Base-by-base conservation (phyloP, 139 green algal species). In the Spirogloea muscicola region DNA sequence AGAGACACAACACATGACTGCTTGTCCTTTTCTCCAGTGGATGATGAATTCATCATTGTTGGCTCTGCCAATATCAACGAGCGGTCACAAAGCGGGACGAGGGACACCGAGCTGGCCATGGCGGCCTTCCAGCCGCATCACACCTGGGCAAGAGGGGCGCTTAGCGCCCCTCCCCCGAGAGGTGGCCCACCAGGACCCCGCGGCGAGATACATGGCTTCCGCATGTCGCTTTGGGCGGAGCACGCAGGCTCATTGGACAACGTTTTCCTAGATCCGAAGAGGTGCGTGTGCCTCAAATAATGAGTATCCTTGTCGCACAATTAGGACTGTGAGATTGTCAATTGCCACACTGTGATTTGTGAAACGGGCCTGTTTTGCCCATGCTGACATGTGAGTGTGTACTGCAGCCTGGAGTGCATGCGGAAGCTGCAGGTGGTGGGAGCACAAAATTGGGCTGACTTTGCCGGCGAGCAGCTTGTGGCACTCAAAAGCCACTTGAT, bases 51-150 rank as follows among this genome's bases (percentile, higher is more conserved):
- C 25, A 52, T 85, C 18, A 81, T 90, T 43, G 57, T 90, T 27
- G 87, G 87, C 13, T 82, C 58, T 2, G 86, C 86, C 46, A 90
- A 91, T 36, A 80, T 82, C 44, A 91, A 90, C 64, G 62, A 79
- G 63, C 59, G 71, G 0, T 79, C 68, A 25, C 37, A 60, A 48
- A 68, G 66, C 13, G 87, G 85, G 49, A 66, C 49, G 2, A 66
- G 87, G 1, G 85, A 91, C 81, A 89, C 80, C 9, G 86, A 90
- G 80, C 74, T 89, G 2, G 74, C 72, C 27, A 81, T 87, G 10
- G 85, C 77, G 2, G 58, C 64, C 1, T 86, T 67, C 59, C 86
- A 90, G 83, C 68, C 75, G 0, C 65, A 82, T 10, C 80, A 57
- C 37, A 78, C 73, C 29, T 36, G 3, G n/a, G 3, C n/a, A n/a